These are phyloP conservation scores for Candida neerlandica DNA, from an alignment of 1,139 yeast species.

Conservation along the genomic window DNA sequence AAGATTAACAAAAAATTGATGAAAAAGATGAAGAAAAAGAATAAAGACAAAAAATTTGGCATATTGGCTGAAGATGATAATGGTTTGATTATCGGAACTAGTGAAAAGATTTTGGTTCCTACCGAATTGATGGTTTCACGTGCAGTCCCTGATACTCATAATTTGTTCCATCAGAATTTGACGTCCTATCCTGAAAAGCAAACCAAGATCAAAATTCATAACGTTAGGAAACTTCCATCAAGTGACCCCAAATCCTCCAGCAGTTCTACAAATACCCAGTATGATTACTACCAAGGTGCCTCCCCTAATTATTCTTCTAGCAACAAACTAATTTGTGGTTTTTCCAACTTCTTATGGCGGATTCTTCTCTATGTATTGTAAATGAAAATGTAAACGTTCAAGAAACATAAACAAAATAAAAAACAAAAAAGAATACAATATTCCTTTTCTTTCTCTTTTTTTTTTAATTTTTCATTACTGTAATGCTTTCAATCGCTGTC, in stretches of 20 bases:
- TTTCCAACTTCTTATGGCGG: slow-evolving; percentile 1
- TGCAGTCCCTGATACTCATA: slow-evolving; percentile 13
- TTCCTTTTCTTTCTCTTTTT: neutral
- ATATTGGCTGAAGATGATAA: slow-evolving; percentile 3
- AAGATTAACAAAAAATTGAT: slow-evolving; percentile 15
- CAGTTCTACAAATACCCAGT: neutral
- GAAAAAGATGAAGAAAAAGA: slow-evolving; percentile 10
- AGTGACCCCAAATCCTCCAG: neutral
- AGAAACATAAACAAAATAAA: neutral
- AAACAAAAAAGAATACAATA: neutral
- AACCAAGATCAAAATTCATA: neutral
- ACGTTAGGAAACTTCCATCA: neutral
- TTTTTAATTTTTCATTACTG: too few species aligned
- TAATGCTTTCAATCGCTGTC: slow-evolving; percentile 82
- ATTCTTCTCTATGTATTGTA: slow-evolving; percentile 7
- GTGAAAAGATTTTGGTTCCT: slow-evolving; percentile 7
- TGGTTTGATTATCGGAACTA: neutral
- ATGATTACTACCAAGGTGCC: neutral
- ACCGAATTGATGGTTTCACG: slow-evolving; percentile 12
- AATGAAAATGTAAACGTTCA: too few species aligned
- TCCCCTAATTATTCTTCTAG: neutral
- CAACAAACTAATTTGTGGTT: neutral
- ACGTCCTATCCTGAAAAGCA: slow-evolving; percentile 2
- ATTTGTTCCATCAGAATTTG: slow-evolving; percentile 13
- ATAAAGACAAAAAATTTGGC: slow-evolving; percentile 7